phyloP scores from a whole-genome alignment of 805 yeast species.

The Candida broadrunensis region DNA sequence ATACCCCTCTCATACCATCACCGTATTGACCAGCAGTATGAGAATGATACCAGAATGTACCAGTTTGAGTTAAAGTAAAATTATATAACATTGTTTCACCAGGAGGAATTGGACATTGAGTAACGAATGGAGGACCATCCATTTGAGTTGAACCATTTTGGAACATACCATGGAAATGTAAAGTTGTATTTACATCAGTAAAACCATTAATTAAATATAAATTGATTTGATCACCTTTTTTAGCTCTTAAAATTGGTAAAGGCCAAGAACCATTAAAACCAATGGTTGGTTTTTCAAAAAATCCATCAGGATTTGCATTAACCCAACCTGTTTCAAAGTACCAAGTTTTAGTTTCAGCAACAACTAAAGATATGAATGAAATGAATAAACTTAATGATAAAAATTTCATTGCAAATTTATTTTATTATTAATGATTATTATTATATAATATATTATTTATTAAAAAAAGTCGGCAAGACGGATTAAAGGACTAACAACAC shows the following conservation, averaged over 20 bases:
- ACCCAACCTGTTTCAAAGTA: slow-evolving; percentile 68
- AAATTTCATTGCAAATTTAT: too few species aligned
- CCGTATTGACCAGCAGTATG: slow-evolving; percentile 88
- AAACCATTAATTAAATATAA: slow-evolving; percentile 76
- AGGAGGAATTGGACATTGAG: slow-evolving; percentile 92
- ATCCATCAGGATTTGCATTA: slow-evolving; percentile 68
- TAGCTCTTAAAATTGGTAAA: slow-evolving; percentile 77
- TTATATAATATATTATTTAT: too few species aligned
- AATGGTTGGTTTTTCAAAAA: slow-evolving; percentile 51
- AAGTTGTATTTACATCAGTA: slow-evolving; percentile 60
- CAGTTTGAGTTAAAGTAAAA: slow-evolving; percentile 84
- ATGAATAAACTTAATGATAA: slow-evolving; percentile 5
- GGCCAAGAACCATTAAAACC: slow-evolving; percentile 78
- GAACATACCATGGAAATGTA: slow-evolving; percentile 95
- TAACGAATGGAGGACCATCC: slow-evolving; percentile 90
- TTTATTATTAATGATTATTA: too few species aligned
- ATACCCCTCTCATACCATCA: slow-evolving; percentile 84
- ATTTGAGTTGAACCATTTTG: slow-evolving; percentile 68
- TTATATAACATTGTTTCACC: slow-evolving; percentile 74
- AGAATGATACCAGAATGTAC: slow-evolving; percentile 97
- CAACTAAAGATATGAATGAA: slow-evolving; percentile 6
- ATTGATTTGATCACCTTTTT: slow-evolving; percentile 75
- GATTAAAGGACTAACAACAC: too few species aligned
- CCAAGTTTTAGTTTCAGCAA: slow-evolving; percentile 57
- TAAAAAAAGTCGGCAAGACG: too few species aligned